A percentile compares a stretch with the other conserved stretches of the same genome.
Evolutionary conservation across 805 yeast species (phyloP).

Genomic region (Saccharomycopsis sp.): DNA sequence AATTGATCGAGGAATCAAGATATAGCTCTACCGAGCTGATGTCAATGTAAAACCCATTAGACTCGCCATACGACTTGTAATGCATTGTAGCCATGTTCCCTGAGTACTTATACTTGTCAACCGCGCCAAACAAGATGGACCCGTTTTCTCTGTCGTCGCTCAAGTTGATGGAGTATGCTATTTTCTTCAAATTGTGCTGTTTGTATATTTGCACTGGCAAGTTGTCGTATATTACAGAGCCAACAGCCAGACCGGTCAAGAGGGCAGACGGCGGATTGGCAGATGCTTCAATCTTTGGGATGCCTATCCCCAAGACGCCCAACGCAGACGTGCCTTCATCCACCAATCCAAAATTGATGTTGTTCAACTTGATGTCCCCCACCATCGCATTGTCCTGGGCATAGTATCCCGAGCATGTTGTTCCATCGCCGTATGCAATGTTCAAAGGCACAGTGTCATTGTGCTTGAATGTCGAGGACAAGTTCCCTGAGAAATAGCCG

Average conservation of each 20-base stretch:
- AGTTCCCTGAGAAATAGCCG: conserved; percentile 31
- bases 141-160: conserved; percentile 33
- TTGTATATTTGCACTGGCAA: conserved; percentile 53
- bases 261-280: too few relatives aligned
- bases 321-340: conserved; percentile 49
- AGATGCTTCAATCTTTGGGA: conserved; percentile 59
- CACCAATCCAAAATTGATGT: conserved; percentile 67
- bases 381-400: conserved; percentile 54
- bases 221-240: too few relatives aligned
- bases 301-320: conserved; percentile 72
- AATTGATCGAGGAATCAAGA: neutral
- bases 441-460: conserved; percentile 28
- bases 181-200: conserved; percentile 46
- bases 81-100: conserved; percentile 46
- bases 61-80: conserved; percentile 19
- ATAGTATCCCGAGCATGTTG: conserved; percentile 44
- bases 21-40: conserved; percentile 7
- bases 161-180: conserved; percentile 55
- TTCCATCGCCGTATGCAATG: conserved; percentile 40
- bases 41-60: conserved; percentile 10
- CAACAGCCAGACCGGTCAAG: conserved; percentile 19
- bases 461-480: conserved; percentile 28
- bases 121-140: conserved; percentile 59
- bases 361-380: conserved; percentile 38
- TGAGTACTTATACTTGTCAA: conserved; percentile 51